phyloP scores from a whole-genome alignment of 1,284 basidiomycete species.

The Cutaneotrichosporon sp. region DNA sequence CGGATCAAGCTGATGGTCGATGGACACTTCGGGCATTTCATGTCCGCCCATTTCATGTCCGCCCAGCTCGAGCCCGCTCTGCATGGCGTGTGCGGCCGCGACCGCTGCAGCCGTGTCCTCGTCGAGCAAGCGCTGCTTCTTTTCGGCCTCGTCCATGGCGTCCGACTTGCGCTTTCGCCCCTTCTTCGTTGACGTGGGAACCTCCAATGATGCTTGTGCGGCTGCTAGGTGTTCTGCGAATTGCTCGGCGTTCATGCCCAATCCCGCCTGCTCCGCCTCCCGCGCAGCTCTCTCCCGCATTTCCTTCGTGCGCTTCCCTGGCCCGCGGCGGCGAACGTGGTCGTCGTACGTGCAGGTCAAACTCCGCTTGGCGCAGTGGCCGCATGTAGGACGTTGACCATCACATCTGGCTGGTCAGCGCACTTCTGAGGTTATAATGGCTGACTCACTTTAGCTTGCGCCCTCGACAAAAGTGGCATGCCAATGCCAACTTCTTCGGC shows the following conservation, averaged over 20 bases:
- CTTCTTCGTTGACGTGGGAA: constrained; percentile 13
- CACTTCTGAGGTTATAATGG: too few species aligned
- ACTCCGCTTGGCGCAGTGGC: constrained; percentile 34
- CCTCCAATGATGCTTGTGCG: constrained; percentile 5
- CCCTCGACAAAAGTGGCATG: constrained; percentile 50
- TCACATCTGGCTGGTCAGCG: constrained; percentile 27
- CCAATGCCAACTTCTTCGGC: constrained; percentile 44
- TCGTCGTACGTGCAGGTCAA: constrained; percentile 48
- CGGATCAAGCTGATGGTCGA: too few species aligned
- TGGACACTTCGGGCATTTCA: too few species aligned
- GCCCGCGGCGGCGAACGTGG: constrained; percentile 48
- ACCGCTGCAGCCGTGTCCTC: constrained; percentile 15
- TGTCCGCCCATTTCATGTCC: too few species aligned
- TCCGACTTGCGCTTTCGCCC: constrained; percentile 21
- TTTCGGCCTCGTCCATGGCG: constrained; percentile 12
- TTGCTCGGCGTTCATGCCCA: constrained; percentile 15
- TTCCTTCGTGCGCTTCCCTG: constrained; percentile 50
- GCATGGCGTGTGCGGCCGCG: constrained; percentile 11
- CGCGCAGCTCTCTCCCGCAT: constrained; percentile 38
- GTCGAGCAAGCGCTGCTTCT: constrained; percentile 13
- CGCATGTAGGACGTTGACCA: constrained; percentile 32
- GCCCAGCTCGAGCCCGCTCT: too few species aligned
- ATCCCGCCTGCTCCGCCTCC: constrained; percentile 33
- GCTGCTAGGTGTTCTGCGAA: constrained; percentile 13
- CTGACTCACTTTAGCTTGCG: constrained; percentile 48